phyloP scores from a whole-genome alignment of 768 basidiomycete species.

The Mycena vulgaris region DNA sequence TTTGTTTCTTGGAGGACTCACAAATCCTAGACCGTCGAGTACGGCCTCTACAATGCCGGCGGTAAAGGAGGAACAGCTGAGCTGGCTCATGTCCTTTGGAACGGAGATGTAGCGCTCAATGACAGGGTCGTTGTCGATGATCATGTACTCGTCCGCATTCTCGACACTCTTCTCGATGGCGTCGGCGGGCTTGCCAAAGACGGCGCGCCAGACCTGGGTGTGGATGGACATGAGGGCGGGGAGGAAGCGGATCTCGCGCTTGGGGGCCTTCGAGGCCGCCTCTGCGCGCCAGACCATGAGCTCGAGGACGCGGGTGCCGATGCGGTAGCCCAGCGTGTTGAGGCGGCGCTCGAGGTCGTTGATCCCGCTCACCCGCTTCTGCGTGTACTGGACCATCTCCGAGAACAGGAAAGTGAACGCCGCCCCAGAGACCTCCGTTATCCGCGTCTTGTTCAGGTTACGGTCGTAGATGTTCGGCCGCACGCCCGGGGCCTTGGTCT shows the following conservation, averaged over 20 bases:
- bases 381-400: conserved; percentile 95
- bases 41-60: conserved; percentile 99
- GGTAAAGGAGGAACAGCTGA: conserved; percentile 97
- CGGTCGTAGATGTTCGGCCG: conserved; percentile 92
- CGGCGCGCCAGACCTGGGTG: conserved; percentile 94
- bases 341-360: conserved; percentile 95
- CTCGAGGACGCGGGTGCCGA: conserved; percentile 90
- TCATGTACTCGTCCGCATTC: conserved; percentile 99
- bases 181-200: conserved; percentile 95
- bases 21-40: conserved; percentile 93
- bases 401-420: conserved; percentile 94
- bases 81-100: conserved; percentile 92
- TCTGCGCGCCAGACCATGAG: conserved; percentile 87
- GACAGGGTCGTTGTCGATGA: conserved; percentile 96
- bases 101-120: conserved; percentile 94
- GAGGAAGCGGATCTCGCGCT: conserved; percentile 91
- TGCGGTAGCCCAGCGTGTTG: conserved; percentile 93
- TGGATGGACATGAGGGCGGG: conserved; percentile 95
- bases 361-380: conserved; percentile 94
- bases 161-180: conserved; percentile 97
- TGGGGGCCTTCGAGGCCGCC: conserved; percentile 87
- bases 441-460: conserved; percentile 88
- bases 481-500: conserved; percentile 52
- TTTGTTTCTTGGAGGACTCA: conserved; percentile 59
- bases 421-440: conserved; percentile 85